Base-by-base conservation (phyloP, 306 rosid genomes). In the Carpinus fangiana region DNA sequence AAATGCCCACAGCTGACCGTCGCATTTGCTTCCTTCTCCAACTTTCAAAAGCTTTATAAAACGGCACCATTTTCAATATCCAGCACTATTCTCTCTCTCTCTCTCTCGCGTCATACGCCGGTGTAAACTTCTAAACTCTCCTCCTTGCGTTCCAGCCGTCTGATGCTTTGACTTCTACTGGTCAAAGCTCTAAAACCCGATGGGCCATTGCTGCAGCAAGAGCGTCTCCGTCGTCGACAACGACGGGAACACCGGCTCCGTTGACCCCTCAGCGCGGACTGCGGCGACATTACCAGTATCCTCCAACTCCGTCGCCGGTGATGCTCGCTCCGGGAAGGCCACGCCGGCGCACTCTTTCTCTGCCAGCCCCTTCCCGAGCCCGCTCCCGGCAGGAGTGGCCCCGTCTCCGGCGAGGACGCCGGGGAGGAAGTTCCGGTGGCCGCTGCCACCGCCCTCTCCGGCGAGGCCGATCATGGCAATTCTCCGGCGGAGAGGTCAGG, bases 401-500 rank as follows among this genome's bases (percentile, higher is more conserved):
- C 96, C 98, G 6, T 94, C 98, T 11, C 98, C 98, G 78, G 98
- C 96, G 4, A 89, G 80, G 51, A 90, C 93, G 8, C 91, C 93
- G 0, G 91, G 93, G 14, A 48, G 98, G 87, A 94, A 90, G 81
- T 92, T 94, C 78, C 81, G 97, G 73, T 94, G 98, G 98, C 98
- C 98, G 0, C 74, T 94, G 0, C 97, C 98, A 2, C 98, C 98
- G 0, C 98, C 98, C 0, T 95, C 98, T 0, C 98, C 98, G n/a
- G 98, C 98, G 71, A 95, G 86, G 90, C 98, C 97, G 56, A 95
- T 95, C 88, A 92, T 92, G 92, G 90, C 91, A 55, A 61, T 88
- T 66, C 74, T 87, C 10, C 81, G 91, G 82, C 85, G 92, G 68
- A 88, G 82, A 75, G 90, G 93, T 79, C 87, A 84, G 81, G 18